Base-by-base conservation (phyloP, 2,329 filamentous ascomycete species). In the Cucurbitaria berberidis region DNA sequence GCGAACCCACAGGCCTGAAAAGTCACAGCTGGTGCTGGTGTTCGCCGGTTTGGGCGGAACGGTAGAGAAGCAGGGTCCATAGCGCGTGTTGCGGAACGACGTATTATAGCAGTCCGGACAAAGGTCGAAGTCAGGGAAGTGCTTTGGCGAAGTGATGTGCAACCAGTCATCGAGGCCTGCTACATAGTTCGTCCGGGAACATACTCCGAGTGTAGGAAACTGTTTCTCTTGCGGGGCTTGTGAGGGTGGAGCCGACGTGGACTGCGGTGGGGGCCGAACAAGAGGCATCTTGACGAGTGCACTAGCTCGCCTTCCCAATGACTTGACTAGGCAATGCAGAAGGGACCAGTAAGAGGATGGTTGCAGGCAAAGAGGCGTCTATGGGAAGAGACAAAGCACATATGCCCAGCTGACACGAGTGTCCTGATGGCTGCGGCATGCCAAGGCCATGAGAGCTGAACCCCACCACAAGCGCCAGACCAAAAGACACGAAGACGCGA, bases 41-140 rank as follows among this genome's bases (percentile, higher is more conserved):
- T 48, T 41, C 18, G 43, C 50, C 13, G 59, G 55, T 32, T 62
- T 66, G 10, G 56, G 35, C 8, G 49, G 30, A 19, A 41, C 45
- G 18, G 34, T 32, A n/a, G 40, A 30, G 36, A 67, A 42, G 36
- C 55, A 51, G 29, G 48, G 38, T n/a, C 40, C 47, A 44, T 64
- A 65, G 22, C 32, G 40, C 7, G 60, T 63, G 36, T 55, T 40
- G 21, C 46, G 42, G 22, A 67, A 59, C 3, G 62, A 62, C 1
- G 55, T 56, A 22, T 60, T 57, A 50, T 57, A 67, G 35, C 62
- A 67, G 22, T 52, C 50, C 3, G 60, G 50, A 34, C 64, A 65
- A 21, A 67, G 55, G 40, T 62, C 60, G 38, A 65, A 51, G 21
- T 63, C 26, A 1, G 43, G 29, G n/a, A 60, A 57, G 16, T 22